Base-by-base conservation (phyloP, 495 filamentous ascomycete species). In the Penicillium egyptiacum region DNA sequence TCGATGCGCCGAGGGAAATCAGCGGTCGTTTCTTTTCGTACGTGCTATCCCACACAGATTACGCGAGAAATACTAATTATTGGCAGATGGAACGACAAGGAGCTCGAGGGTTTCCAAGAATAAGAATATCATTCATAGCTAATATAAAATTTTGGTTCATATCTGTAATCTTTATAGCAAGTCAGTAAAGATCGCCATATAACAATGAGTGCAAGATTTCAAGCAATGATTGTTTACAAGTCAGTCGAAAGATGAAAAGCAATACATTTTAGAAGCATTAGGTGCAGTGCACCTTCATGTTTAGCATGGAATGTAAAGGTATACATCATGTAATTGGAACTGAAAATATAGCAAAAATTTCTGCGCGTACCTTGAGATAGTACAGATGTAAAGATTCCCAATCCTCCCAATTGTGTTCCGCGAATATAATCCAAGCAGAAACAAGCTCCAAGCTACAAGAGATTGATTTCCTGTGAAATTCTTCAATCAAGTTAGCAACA, bases 181-280 rank as follows among this genome's bases (percentile, higher is more conserved):
- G 61, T 79, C 55, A 78, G 73, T 56, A 69, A 64, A 48, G 47
- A 61, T 63, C 66, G 66, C 57, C 53, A 60, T 59, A 56, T 42
- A 63, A 59, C 46, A 42, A 68, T 67, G 63, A 49, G 60, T 63
- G 53, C 37, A 59, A 49, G 47, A 39, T 41, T 55, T 46, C 42
- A 62, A 39, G 37, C 40, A 46, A 46, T 56, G 41, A 58, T 65
- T 30, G 50, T 17, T 58, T 65, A 63, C 62, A 67, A 69, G 70
- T 96, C 91, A 96, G 91, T 78, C 81, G 90, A 94, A 92, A 94
- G 90, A 93, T 94, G 91, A 95, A 95, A 95, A 94, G 87, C 79
- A 81, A 75, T 83, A 87, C 78, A 83, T 82, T 80, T 79, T 73
- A 76, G 79, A 84, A 89, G 86, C 86, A 92, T 86, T 80, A 82